Evolutionary conservation across 805 yeast genomes (phyloP).

Genomic region (Naumovozyma dairenensis): DNA sequence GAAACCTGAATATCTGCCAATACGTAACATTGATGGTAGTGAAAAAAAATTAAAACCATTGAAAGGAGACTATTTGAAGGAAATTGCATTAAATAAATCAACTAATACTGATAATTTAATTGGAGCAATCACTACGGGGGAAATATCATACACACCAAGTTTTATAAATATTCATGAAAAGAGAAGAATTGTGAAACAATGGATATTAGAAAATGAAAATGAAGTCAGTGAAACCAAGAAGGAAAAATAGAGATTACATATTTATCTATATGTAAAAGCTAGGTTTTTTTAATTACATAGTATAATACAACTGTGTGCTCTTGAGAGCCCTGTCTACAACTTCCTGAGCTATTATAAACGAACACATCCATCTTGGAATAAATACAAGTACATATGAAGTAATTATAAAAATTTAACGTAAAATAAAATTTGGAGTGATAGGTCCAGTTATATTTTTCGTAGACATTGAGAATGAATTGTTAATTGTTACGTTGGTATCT

Average conservation of each 20-base stretch:
- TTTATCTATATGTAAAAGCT: too few species aligned
- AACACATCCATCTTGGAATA: too few species aligned
- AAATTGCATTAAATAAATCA: slow-evolving; percentile 24
- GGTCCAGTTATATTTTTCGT: too few species aligned
- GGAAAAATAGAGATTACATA: neutral
- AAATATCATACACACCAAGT: slow-evolving; percentile 20
- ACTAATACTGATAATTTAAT: slow-evolving; percentile 22
- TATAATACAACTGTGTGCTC: too few species aligned
- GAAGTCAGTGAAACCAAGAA: slow-evolving; percentile 1
- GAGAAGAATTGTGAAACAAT: slow-evolving; percentile 15
- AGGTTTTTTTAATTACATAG: too few species aligned
- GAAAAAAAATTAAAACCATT: slow-evolving; percentile 7
- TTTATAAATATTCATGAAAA: slow-evolving; percentile 21
- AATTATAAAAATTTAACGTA: too few species aligned
- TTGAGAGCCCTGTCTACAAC: too few species aligned
- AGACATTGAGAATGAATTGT: too few species aligned
- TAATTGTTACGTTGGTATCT: too few species aligned
- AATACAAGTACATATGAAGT: too few species aligned
- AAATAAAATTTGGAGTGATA: too few species aligned
- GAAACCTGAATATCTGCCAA: slow-evolving; percentile 15
- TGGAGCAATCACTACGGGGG: slow-evolving; percentile 24
- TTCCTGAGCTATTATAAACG: too few species aligned
- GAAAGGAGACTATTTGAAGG: slow-evolving; percentile 20
- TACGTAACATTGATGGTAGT: slow-evolving; percentile 8
- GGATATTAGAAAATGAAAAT: slow-evolving; percentile 10